These are phyloP conservation scores for Dactylonectria macrodidyma DNA, from an alignment of 2,329 filamentous ascomycete genomes.

Conservation along the genomic window DNA sequence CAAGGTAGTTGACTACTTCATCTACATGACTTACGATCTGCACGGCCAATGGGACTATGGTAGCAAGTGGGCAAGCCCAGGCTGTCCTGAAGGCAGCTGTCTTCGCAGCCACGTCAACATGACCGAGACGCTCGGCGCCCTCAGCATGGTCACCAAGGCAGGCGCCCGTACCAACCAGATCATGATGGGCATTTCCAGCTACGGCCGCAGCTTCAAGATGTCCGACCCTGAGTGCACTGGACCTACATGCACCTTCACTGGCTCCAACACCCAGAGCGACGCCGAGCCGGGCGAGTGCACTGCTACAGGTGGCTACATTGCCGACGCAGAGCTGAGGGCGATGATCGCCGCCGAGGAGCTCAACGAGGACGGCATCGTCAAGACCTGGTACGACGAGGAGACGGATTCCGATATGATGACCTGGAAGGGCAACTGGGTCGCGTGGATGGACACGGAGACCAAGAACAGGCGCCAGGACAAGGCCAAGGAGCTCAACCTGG, in stretches of 20 bases:
- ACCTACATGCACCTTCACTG: constrained; percentile 45
- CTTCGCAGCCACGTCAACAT: constrained; percentile 57
- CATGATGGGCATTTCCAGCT: constrained; percentile 48
- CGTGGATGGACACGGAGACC: constrained; percentile 47
- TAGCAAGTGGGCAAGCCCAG: constrained; percentile 43
- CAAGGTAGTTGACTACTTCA: constrained; percentile 52
- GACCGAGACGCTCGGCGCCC: constrained; percentile 55
- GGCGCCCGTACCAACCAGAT: constrained; percentile 52
- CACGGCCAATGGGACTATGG: constrained; percentile 54
- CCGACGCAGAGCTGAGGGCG: constrained; percentile 37
- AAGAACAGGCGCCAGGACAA: constrained; percentile 42
- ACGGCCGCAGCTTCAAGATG: constrained; percentile 51
- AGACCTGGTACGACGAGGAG: constrained; percentile 40
- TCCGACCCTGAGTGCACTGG: constrained; percentile 43
- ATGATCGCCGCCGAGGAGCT: not conserved
- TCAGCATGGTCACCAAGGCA: constrained; percentile 56
- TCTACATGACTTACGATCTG: constrained; percentile 57
- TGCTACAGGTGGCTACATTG: constrained; percentile 41
- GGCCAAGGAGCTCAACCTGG: constrained; percentile 46
- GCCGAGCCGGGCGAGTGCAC: constrained; percentile 48
- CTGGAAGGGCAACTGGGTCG: constrained; percentile 49
- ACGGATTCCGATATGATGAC: constrained; percentile 47
- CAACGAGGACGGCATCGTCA: constrained; percentile 25
- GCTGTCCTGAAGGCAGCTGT: constrained; percentile 51
- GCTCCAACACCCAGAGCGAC: constrained; percentile 39